Base-by-base conservation (phyloP, 1,284 basidiomycete genomes). In the Fomitiporia mediterranea region DNA sequence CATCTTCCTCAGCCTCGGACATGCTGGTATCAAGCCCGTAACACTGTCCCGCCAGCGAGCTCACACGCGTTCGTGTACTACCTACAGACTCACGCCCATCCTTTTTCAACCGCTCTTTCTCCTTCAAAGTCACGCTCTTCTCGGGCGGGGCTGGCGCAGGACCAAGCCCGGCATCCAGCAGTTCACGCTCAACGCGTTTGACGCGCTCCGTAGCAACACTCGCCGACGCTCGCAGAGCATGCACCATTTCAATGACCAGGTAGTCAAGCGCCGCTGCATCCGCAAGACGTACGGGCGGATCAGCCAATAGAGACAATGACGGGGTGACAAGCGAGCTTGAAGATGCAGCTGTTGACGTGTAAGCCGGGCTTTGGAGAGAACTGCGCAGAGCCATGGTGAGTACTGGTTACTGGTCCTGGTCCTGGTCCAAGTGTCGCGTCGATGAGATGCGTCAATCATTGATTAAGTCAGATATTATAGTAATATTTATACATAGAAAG, bases 261-360 rank as follows among this genome's bases (percentile, higher is more conserved):
- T 92, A 93, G 63, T 91, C 87, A 74, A 94, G 86, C 0, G 83
- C 83, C 9, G 86, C 80, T 34, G 77, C 83, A 68, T 95, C 92
- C 59, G 96, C 73, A 47, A 80, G 73, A 17, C 75, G 75, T 6
- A 67, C 66, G 19, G 83, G 79, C 0, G 84, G 81, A 56, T 89
- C 85, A 0, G 84, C 79, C 15, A 88, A 72, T 1, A 74, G 67
- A 19, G 76, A 70, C 2, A 88, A 72, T 21, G 67, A 71, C 15
- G 68, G 66, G 4, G 62, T 61, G 23, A 68, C 66, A 37, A 72
- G 62, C 8, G 74, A 65, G 64, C 65, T 66, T 17, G 74, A 68
- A 21, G 69, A 68, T 37, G 53, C 53, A 32, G 70, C 65, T 58
- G 70, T 56, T 5, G 67, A 54, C 9, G 69, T 47, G 21, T 55